Evolutionary conservation across 257 asterid genomes (phyloP).

Genomic region (Nicotiana otophora): DNA sequence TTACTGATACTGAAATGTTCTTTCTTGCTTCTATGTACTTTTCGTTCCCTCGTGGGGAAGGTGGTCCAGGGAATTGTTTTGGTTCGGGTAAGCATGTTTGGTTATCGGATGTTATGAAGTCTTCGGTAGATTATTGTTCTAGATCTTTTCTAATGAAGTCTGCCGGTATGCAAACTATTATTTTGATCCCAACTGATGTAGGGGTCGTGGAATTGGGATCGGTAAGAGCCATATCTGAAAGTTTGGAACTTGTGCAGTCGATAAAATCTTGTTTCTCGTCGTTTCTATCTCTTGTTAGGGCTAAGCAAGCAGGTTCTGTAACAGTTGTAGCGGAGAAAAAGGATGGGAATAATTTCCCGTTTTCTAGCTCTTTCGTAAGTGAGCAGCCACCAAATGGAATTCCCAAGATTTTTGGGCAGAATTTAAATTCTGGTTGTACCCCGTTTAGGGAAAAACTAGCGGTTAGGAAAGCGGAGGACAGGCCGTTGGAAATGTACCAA

Average conservation of each 20-base stretch:
- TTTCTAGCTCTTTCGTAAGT: neutral
- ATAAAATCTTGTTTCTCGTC: slow-evolving; percentile 55
- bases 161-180: slow-evolving; percentile 79
- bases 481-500: slow-evolving; percentile 23
- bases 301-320: slow-evolving; percentile 38
- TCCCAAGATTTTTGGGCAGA: slow-evolving; percentile 74
- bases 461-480: slow-evolving; percentile 32
- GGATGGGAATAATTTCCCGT: slow-evolving; percentile 15
- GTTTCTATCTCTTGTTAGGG: slow-evolving; percentile 28
- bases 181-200: slow-evolving; percentile 67
- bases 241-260: slow-evolving; percentile 40
- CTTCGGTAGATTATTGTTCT: slow-evolving; percentile 50
- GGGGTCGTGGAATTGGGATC: slow-evolving; percentile 96
- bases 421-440: slow-evolving; percentile 32
- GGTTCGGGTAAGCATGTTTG: slow-evolving; percentile 56
- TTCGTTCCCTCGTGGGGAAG: slow-evolving; percentile 65
- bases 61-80: slow-evolving; percentile 82
- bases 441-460: slow-evolving; percentile 34
- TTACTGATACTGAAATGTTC: slow-evolving; percentile 90
- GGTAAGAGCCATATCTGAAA: slow-evolving; percentile 62
- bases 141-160: slow-evolving; percentile 74
- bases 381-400: slow-evolving; percentile 24
- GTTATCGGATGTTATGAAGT: slow-evolving; percentile 48
- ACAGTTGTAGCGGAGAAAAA: slow-evolving; percentile 26
- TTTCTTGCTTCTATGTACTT: slow-evolving; percentile 93